Base-by-base conservation (phyloP, 2,329 filamentous ascomycete genomes). In the Fusarium miscanthi region DNA sequence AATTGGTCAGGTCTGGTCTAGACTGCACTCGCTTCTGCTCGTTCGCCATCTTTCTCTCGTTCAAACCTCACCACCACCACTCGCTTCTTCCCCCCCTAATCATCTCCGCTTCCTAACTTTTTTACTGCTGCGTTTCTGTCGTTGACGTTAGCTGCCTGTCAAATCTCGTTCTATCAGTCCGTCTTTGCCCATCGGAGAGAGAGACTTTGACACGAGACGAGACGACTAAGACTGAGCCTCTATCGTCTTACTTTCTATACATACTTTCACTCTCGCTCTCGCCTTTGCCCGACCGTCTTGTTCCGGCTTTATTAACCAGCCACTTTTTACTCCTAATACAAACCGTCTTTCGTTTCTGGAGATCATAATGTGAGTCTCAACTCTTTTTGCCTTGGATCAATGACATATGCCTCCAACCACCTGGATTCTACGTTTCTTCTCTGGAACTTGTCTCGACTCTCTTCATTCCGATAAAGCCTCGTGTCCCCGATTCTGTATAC, bases 331-430 rank as follows among this genome's bases (percentile, higher is more conserved):
- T 66, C 71, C 60, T 77, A 78, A 78, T 78, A 76, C 67, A 69
- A 69, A 61, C 58, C 73, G 66, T 69, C 71, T 61, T 69, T 74
- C 65, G 64, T 70, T 74, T 71, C 69, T 77, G 70, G 76, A 80
- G 66, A 80, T 81, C 78, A 69, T 69, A 80, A 81, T 81, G 80
- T 81, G 78, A 81, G 80, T 81, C 73, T 70, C 70, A 76, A 74
- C 73, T 77, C 73, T 76, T 70, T 75, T 77, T 76, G 61, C 76
- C 60, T 46, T 73, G 31, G 31, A 58, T 58, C 70, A 58, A 76
- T 74, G 73, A 74, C 75, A 76, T 75, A 78, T 79, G 74, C 78
- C 72, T 72, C 70, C 79, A 79, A 79, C 78, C 79, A 74, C 73
- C 70, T 62, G 66, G 54, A 74, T 72, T 69, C 66, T 60, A 66